Evolutionary conservation across 345 rosid genomes (phyloP).

Genomic region (Rhizophora apiculata): DNA sequence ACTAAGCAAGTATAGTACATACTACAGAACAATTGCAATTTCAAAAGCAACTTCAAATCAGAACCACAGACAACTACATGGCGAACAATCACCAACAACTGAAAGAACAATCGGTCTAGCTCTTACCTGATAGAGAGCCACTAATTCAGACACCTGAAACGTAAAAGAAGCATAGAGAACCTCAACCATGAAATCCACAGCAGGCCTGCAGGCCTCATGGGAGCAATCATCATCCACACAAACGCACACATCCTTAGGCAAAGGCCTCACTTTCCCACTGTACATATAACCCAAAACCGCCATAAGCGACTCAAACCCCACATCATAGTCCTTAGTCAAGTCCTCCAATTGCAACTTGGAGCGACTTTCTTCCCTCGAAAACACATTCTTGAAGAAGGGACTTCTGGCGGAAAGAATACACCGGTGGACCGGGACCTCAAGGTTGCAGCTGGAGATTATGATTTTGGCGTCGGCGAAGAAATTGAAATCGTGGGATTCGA

Average conservation of each 20-base stretch:
- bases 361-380: slow-evolving; percentile 31
- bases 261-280: slow-evolving; percentile 59
- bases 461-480: slow-evolving; percentile 70
- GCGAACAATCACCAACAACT: neutral
- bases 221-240: slow-evolving; percentile 70
- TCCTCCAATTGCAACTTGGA: slow-evolving; percentile 53
- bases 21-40: neutral
- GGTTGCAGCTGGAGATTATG: slow-evolving; percentile 37
- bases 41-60: neutral
- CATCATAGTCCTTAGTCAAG: slow-evolving; percentile 49
- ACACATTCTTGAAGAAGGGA: slow-evolving; percentile 49
- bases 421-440: slow-evolving; percentile 64
- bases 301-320: slow-evolving; percentile 52
- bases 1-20: too few species aligned
- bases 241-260: slow-evolving; percentile 40
- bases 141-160: slow-evolving; percentile 59
- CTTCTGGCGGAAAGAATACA: slow-evolving; percentile 70
- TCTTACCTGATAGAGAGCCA: slow-evolving; percentile 62
- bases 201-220: slow-evolving; percentile 72
- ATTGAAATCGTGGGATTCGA: slow-evolving; percentile 45
- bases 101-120: neutral
- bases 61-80: neutral
- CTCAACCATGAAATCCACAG: slow-evolving; percentile 60
- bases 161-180: slow-evolving; percentile 65
- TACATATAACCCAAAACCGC: slow-evolving; percentile 62